Percentiles rank a stretch among this genome's conserved stretches.
Evolutionary conservation across 2,329 filamentous ascomycete genomes (phyloP).

Genomic region (Ophiostoma piceae): DNA sequence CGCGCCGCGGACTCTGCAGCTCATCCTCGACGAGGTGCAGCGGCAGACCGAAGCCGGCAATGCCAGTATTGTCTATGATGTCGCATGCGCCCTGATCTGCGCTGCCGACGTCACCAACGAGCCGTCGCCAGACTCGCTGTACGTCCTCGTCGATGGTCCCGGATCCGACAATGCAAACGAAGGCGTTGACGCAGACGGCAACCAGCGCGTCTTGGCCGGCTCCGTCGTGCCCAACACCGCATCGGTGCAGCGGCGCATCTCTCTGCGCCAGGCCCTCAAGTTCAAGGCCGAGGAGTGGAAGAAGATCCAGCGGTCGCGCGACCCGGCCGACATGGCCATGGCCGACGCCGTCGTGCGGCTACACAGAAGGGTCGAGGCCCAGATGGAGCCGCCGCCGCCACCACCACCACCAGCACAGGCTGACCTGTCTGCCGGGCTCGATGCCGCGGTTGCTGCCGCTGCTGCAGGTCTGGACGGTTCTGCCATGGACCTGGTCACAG

Average conservation of each 20-base stretch:
- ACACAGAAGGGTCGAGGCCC: constrained; percentile 60
- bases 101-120: constrained; percentile 53
- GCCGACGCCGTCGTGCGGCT: constrained; percentile 60
- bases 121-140: constrained; percentile 33
- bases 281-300: constrained; percentile 54
- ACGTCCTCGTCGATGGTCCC: constrained; percentile 3
- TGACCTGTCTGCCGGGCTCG: constrained; percentile 7
- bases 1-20: constrained; percentile 52
- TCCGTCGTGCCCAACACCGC: constrained; percentile 36
- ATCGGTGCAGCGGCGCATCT: constrained; percentile 45
- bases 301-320: constrained; percentile 45
- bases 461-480: constrained; percentile 20
- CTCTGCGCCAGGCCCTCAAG: constrained; percentile 56
- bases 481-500: constrained; percentile 23
- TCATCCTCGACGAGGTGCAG: constrained; percentile 64
- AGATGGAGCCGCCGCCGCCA: constrained; percentile 42
- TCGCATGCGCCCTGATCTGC: constrained; percentile 64
- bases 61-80: constrained; percentile 60
- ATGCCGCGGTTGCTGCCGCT: constrained; percentile 11
- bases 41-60: constrained; percentile 55
- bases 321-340: constrained; percentile 42
- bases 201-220: constrained; percentile 16
- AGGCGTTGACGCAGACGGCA: background rate
- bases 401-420: constrained; percentile 16
- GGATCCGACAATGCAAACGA: background rate